These are phyloP conservation scores for Lichtheimia hyalospora DNA, from an alignment of 371 early-diverging fungal species.

Conservation along the genomic window DNA sequence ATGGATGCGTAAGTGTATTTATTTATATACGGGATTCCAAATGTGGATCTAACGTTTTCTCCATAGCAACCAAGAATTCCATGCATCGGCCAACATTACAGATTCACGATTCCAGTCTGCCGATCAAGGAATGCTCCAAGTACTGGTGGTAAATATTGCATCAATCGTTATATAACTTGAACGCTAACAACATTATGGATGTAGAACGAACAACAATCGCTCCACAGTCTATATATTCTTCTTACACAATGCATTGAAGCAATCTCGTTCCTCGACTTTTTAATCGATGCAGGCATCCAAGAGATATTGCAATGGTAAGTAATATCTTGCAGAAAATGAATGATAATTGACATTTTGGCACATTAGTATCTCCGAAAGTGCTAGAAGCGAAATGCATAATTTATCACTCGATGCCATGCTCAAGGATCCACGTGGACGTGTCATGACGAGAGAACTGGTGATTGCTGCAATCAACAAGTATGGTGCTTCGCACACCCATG, in stretches of 20 bases:
- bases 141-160: conserved; percentile 20
- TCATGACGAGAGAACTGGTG: conserved; percentile 67
- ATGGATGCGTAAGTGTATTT: conserved; percentile 42
- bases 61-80: conserved; percentile 30
- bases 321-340: neutral
- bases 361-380: conserved; percentile 30
- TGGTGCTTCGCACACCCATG: conserved; percentile 27
- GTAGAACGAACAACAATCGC: conserved; percentile 70
- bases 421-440: conserved; percentile 59
- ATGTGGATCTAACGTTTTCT: neutral
- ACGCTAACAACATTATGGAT: neutral
- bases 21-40: neutral
- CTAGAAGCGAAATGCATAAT: conserved; percentile 38
- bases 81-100: conserved; percentile 22
- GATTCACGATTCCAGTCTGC: conserved; percentile 25
- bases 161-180: neutral
- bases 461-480: conserved; percentile 71
- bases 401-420: conserved; percentile 66
- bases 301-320: conserved; percentile 53
- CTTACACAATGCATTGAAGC: conserved; percentile 71
- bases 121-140: conserved; percentile 24
- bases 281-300: conserved; percentile 69
- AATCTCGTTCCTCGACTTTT: conserved; percentile 70
- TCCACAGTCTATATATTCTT: conserved; percentile 64
- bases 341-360: neutral